These are phyloP conservation scores for Lipomyces anomalus DNA, from an alignment of 805 yeast genomes.

Conservation along the genomic window DNA sequence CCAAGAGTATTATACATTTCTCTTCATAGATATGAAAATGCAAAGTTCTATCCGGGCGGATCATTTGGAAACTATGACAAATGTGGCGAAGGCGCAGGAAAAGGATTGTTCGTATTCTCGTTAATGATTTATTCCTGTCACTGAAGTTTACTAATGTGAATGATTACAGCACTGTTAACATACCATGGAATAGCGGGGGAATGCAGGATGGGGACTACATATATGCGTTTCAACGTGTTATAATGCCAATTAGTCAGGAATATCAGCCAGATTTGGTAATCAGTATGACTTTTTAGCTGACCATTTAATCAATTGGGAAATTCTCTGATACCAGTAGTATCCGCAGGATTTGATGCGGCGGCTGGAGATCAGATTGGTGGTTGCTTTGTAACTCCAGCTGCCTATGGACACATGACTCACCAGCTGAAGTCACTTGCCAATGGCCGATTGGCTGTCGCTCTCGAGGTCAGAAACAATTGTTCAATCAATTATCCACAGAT, in stretches of 20 bases:
- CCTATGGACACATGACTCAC: constrained; percentile 95
- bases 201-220: constrained; percentile 94
- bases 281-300: no score
- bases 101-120: no score
- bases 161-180: constrained; percentile 72
- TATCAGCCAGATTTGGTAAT: constrained; percentile 90
- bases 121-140: no score
- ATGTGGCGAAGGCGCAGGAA: constrained; percentile 80
- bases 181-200: constrained; percentile 91
- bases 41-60: constrained; percentile 91
- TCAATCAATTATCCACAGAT: not conserved
- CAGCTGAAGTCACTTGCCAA: constrained; percentile 78
- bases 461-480: constrained; percentile 44
- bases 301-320: no score
- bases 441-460: constrained; percentile 81
- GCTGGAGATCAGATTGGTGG: constrained; percentile 97
- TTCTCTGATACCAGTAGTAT: no score
- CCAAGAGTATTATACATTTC: constrained; percentile 89
- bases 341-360: constrained; percentile 98
- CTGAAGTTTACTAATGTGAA: no score
- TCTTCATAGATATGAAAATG: constrained; percentile 86
- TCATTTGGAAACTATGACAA: constrained; percentile 74
- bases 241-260: constrained; percentile 84
- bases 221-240: constrained; percentile 78
- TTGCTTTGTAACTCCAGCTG: constrained; percentile 91